Evolutionary conservation across 345 rosid genomes (phyloP).

Genomic region (Carallia brachiata): DNA sequence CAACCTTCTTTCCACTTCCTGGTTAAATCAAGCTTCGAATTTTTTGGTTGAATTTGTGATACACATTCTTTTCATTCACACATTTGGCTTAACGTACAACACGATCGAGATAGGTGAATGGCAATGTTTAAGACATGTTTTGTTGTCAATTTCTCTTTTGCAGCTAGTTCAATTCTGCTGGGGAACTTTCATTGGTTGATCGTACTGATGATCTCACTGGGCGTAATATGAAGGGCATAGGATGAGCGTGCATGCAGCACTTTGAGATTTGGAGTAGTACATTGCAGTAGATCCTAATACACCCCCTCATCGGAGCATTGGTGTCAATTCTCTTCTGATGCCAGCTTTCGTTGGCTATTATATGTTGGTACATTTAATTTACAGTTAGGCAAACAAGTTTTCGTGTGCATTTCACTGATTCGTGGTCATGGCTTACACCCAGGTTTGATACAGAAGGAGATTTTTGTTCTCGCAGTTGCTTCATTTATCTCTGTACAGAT

Average conservation of each 20-base stretch:
- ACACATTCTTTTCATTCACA: no score
- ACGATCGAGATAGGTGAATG: no score
- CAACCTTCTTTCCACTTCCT: no score
- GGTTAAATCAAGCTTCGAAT: no score
- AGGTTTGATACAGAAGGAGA: no score
- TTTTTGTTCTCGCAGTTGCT: no score
- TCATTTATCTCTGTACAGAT: background rate
- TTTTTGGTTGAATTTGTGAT: no score
- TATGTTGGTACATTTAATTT: background rate
- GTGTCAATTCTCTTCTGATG: background rate
- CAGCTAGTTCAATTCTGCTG: slow-evolving; percentile 26
- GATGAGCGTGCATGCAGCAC: background rate
- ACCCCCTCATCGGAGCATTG: background rate
- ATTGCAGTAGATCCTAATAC: background rate
- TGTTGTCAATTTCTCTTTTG: slow-evolving; percentile 1
- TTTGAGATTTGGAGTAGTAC: background rate
- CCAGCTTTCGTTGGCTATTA: background rate
- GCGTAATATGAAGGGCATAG: background rate
- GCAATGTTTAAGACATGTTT: background rate
- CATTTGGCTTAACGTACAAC: no score
- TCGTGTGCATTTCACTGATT: no score
- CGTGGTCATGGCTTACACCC: no score
- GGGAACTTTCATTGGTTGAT: slow-evolving; percentile 22
- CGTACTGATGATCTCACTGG: slow-evolving; percentile 17
- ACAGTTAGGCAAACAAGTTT: background rate